Percentiles rank a stretch among this genome's conserved stretches.
Evolutionary conservation across 352 stramenopile genomes (phyloP).

Genomic region (Globisporangium paddicum): DNA sequence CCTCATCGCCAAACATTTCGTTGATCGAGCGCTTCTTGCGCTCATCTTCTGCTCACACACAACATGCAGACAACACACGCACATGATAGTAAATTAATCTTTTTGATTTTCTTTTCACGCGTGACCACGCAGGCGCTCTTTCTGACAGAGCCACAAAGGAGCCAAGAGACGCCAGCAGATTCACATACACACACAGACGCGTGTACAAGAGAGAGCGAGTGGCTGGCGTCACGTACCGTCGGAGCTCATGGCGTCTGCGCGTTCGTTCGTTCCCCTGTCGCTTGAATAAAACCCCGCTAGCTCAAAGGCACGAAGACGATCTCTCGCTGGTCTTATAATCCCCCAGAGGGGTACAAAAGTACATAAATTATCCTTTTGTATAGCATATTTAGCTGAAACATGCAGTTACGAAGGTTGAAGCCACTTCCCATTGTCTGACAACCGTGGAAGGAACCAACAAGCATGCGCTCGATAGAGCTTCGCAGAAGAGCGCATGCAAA

Average conservation of each 20-base stretch:
- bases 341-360: neutral
- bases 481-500: neutral
- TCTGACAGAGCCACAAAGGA: neutral
- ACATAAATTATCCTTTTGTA: neutral
- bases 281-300: neutral
- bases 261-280: neutral
- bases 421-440: too few relatives aligned
- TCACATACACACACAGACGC: neutral
- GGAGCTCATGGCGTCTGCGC: slow-evolving; percentile 38
- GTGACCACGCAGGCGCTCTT: neutral
- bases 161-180: neutral
- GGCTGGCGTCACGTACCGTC: slow-evolving; percentile 38
- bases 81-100: neutral
- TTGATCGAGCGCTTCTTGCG: slow-evolving; percentile 85
- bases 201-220: neutral
- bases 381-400: neutral
- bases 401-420: neutral
- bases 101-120: neutral
- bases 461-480: neutral
- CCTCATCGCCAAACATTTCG: slow-evolving; percentile 85
- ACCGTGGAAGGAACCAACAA: neutral
- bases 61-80: neutral
- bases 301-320: slow-evolving; percentile 1
- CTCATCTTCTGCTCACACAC: slow-evolving; percentile 48
- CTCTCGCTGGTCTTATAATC: neutral